Evolutionary conservation across 495 filamentous ascomycete species (phyloP).

Genomic region (Aspergillus bertholletiae): DNA sequence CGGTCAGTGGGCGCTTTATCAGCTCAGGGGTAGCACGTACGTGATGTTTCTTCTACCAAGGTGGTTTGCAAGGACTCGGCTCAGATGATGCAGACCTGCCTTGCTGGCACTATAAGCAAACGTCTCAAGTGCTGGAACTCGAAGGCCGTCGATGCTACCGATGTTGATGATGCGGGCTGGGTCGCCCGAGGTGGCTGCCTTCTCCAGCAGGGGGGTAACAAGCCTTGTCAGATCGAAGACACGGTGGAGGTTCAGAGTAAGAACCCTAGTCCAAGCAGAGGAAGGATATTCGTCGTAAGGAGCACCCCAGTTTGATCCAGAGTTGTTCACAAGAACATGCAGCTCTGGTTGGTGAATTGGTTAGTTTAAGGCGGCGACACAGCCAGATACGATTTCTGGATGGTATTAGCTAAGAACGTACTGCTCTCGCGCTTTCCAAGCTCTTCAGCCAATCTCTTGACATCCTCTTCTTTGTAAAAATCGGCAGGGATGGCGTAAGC

Average conservation of each 20-base stretch:
- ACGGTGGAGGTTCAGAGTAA: constrained; percentile 76
- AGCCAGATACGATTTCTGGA: neutral
- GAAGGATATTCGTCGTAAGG: constrained; percentile 64
- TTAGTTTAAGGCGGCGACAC: too few species aligned
- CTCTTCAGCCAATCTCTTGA: constrained; percentile 60
- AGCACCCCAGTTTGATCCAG: constrained; percentile 70
- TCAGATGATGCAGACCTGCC: constrained; percentile 70
- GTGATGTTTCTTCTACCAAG: constrained; percentile 69
- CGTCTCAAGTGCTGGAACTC: constrained; percentile 65
- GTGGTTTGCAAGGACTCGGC: constrained; percentile 67
- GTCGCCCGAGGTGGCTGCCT: constrained; percentile 38
- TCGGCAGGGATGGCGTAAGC: constrained; percentile 65
- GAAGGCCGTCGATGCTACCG: constrained; percentile 66
- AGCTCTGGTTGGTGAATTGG: constrained; percentile 42
- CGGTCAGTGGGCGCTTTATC: constrained; percentile 3
- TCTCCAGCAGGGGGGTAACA: constrained; percentile 68
- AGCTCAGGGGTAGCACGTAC: constrained; percentile 28
- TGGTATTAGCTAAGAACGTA: constrained; percentile 23
- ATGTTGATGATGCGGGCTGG: constrained; percentile 73
- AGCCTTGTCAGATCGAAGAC: constrained; percentile 76
- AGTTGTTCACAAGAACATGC: constrained; percentile 78
- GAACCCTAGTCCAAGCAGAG: constrained; percentile 65
- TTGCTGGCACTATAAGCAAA: constrained; percentile 75
- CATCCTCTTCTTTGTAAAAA: constrained; percentile 71
- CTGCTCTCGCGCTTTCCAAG: constrained; percentile 59